These are phyloP conservation scores for Anethum foeniculum DNA, from an alignment of 140 eudicot species.

Conservation along the genomic window DNA sequence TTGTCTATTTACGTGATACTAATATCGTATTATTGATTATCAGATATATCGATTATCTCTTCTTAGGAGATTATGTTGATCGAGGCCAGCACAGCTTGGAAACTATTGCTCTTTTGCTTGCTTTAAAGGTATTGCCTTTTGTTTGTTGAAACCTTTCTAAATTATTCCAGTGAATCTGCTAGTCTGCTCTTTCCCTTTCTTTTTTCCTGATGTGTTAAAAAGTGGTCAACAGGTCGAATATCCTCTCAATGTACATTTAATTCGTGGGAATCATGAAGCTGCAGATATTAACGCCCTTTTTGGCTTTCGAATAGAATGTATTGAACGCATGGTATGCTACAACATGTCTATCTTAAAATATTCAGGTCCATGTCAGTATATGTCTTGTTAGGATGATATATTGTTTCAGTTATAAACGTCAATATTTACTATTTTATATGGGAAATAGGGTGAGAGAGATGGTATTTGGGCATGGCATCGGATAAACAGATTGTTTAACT, in stretches of 20 bases:
- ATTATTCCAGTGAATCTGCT: not conserved
- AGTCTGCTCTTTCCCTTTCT: not conserved
- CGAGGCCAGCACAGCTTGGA: slow-evolving; percentile 98
- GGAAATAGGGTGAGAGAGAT: slow-evolving; percentile 80
- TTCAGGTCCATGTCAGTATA: not conserved
- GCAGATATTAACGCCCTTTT: slow-evolving; percentile 97
- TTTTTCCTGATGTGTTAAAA: not conserved
- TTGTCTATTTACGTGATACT: slow-evolving; percentile 16
- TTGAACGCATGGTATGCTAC: slow-evolving; percentile 77
- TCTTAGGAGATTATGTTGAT: slow-evolving; percentile 97
- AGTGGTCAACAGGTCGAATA: slow-evolving; percentile 58
- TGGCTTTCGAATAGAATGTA: slow-evolving; percentile 93
- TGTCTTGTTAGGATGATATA: not conserved
- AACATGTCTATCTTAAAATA: not conserved
- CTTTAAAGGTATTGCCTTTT: slow-evolving; percentile 55
- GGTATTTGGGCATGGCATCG: slow-evolving; percentile 98
- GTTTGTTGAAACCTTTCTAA: not conserved
- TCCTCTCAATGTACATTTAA: slow-evolving; percentile 78
- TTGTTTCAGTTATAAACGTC: not conserved
- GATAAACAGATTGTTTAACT: slow-evolving; percentile 79
- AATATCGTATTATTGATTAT: slow-evolving; percentile 19
- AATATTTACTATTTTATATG: slow-evolving; percentile 9
- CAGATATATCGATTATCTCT: slow-evolving; percentile 98
- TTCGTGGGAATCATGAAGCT: slow-evolving; percentile 98
- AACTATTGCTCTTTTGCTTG: slow-evolving; percentile 78